These are phyloP conservation scores for Botrytis byssoidea DNA, from an alignment of 2,329 filamentous ascomycete genomes.

Conservation along the genomic window DNA sequence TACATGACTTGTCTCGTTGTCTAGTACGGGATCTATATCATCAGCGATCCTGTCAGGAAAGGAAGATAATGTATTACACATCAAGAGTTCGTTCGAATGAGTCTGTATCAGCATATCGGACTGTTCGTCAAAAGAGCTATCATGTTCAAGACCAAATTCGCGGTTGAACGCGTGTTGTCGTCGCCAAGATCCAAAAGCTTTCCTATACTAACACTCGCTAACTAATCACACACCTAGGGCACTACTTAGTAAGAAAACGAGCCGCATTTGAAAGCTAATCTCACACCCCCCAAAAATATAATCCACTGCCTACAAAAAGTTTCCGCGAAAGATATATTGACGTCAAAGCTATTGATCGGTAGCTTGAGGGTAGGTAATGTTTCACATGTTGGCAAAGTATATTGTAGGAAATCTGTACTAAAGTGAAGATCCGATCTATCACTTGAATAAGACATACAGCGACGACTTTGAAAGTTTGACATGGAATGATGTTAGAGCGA, in stretches of 20 bases:
- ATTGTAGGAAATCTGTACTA: background rate
- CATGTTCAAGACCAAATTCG: background rate
- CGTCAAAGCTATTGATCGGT: background rate
- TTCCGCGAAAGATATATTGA: background rate
- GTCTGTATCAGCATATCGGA: background rate
- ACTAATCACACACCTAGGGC: background rate
- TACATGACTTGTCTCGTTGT: background rate
- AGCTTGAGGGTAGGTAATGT: background rate
- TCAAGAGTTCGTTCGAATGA: background rate
- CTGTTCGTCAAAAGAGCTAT: background rate
- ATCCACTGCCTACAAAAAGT: background rate
- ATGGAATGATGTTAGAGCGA: background rate
- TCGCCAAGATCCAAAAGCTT: background rate
- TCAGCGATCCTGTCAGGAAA: background rate
- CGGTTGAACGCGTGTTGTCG: background rate
- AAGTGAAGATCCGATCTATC: background rate
- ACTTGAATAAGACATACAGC: background rate
- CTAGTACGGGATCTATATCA: background rate
- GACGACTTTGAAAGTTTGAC: background rate
- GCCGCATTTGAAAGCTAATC: background rate
- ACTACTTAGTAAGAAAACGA: background rate
- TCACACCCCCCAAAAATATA: background rate
- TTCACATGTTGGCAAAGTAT: background rate
- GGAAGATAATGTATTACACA: background rate
- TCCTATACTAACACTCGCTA: background rate